These are phyloP conservation scores for Buddleja alternifolia DNA, from an alignment of 257 asterid species.

Conservation along the genomic window DNA sequence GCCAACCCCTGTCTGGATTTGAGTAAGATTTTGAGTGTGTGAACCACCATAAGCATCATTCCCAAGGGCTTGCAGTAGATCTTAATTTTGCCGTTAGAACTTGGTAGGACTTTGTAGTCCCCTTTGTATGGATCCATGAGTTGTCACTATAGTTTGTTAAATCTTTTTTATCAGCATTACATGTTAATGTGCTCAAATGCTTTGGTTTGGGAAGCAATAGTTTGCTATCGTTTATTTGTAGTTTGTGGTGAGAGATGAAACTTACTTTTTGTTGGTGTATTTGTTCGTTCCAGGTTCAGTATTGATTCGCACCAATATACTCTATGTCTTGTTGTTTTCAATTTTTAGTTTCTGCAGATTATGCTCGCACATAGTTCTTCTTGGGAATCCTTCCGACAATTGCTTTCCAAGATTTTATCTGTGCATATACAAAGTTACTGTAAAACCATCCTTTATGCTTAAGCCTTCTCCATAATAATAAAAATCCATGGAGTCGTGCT, in stretches of 20 bases:
- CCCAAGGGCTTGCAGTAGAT: constrained; percentile 56
- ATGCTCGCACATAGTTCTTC: constrained; percentile 11
- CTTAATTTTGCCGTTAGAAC: too few species aligned
- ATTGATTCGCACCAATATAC: too few species aligned
- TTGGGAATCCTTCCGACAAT: background rate
- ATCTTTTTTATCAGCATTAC: background rate
- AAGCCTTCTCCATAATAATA: too few species aligned
- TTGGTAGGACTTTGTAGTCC: background rate
- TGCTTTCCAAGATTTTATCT: background rate
- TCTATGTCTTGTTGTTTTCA: too few species aligned
- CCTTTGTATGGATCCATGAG: background rate
- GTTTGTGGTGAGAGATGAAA: background rate
- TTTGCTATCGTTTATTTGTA: background rate
- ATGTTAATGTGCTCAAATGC: background rate
- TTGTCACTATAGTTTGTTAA: background rate
- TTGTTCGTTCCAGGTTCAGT: background rate
- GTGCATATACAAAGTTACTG: background rate
- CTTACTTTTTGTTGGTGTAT: background rate
- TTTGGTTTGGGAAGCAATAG: background rate
- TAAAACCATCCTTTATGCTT: background rate
- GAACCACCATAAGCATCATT: constrained; percentile 60
- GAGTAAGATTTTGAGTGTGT: constrained; percentile 57
- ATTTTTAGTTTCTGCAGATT: too few species aligned
- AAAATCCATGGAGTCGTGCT: too few species aligned
- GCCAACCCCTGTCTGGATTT: constrained; percentile 61